Base-by-base conservation (phyloP, 331 rosid genomes). In the Quercus lobata region DNA sequence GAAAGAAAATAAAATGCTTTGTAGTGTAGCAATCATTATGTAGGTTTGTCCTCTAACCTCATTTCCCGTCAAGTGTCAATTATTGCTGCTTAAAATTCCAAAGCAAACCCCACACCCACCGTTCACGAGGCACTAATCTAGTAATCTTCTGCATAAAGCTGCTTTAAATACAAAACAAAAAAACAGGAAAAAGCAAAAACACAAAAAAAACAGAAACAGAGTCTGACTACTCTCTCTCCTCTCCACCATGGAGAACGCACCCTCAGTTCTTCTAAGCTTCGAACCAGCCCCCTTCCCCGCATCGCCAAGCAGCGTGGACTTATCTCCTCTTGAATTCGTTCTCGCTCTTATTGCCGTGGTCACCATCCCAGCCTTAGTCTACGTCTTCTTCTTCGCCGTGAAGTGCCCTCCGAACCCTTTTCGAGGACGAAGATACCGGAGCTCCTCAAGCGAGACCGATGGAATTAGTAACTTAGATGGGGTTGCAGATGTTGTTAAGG, bases 241-340 rank as follows among this genome's bases (percentile, higher is more conserved):
- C 7, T 14, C 76, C 76, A 52, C 41, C 78, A 87, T 87, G 86
- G 90, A 79, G 57, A 29, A 0, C 76, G 76, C 55, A 14, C 76
- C 83, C 11, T 6, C 77, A 71, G 54, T 78, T 37, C 57, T 83
- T 27, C 49, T 83, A 30, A 70, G 79, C 57, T 52, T 22, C 5
- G 87, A 88, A 2, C 89, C 97, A 0, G 84, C 89, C 1, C 84
- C 76, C 21, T 87, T 62, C 55, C 86, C 87, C 7, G 68, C 77
- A 2, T 4, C 79, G 0, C 87, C 88, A 0, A 85, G 88, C 66
- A 75, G 91, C 73, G 79, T 91, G 2, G 93, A 91, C 85, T 83
- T 94, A 57, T 92, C 97, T 9, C 96, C 97, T 17, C 90, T 94
- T 2, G 92, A 86, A 61, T 94, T 94, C 88, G 85, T 94, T 77